These are phyloP conservation scores for Knufia petricola DNA, from an alignment of 2,329 filamentous ascomycete species.

Conservation along the genomic window DNA sequence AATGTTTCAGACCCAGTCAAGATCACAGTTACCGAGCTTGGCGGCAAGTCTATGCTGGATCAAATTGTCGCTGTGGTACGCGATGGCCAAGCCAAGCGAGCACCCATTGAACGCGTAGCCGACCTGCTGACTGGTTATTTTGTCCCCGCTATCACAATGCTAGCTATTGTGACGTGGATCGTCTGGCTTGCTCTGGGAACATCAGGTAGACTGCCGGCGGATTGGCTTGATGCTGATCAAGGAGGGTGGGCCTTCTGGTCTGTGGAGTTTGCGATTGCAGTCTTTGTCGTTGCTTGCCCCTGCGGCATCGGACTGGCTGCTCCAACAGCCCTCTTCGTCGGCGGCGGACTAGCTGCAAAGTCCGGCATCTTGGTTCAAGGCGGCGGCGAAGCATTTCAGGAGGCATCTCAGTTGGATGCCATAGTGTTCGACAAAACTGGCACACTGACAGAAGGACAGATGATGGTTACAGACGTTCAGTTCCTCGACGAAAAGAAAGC, in stretches of 20 bases:
- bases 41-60: conserved; percentile 41
- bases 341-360: conserved; percentile 67
- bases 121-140: conserved; percentile 41
- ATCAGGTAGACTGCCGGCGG: conserved; percentile 35
- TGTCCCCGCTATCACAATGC: conserved; percentile 39
- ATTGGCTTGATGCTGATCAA: conserved; percentile 43
- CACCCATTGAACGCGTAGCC: conserved; percentile 39
- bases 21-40: conserved; percentile 35
- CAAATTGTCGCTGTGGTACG: conserved; percentile 41
- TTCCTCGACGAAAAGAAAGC: conserved; percentile 27
- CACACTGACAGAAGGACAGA: conserved; percentile 59
- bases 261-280: conserved; percentile 62
- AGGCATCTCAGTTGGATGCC: conserved; percentile 65
- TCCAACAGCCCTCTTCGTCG: conserved; percentile 74
- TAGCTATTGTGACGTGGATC: conserved; percentile 39
- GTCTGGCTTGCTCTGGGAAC: conserved; percentile 38
- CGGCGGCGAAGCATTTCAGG: conserved; percentile 76
- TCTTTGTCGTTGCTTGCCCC: conserved; percentile 79
- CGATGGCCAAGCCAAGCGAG: conserved; percentile 41
- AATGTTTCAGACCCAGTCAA: conserved; percentile 38
- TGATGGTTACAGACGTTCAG: conserved; percentile 45
- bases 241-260: conserved; percentile 44
- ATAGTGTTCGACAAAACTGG: conserved; percentile 87
- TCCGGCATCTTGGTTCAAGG: conserved; percentile 74
- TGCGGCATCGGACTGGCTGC: conserved; percentile 75